Evolutionary conservation across 2,329 filamentous ascomycete genomes (phyloP).

Genomic region (Passalora sequoiae): DNA sequence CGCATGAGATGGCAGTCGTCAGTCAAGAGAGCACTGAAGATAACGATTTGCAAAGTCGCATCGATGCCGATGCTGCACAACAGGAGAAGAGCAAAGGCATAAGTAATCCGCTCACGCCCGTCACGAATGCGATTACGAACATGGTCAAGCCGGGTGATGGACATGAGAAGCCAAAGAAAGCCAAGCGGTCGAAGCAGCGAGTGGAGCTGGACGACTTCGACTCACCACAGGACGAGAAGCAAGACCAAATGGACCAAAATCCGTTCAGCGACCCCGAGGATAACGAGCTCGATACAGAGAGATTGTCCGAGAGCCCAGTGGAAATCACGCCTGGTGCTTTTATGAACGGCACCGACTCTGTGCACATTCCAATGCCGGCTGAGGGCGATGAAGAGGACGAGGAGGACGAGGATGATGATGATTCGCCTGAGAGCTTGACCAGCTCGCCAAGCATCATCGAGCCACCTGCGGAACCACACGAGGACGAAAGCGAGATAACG

Average conservation of each 20-base stretch:
- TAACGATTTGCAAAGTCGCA: constrained; percentile 8
- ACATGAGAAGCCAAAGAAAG: constrained; percentile 50
- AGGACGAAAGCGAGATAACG: constrained; percentile 15
- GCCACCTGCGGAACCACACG: constrained; percentile 22
- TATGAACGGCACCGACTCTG: constrained; percentile 36
- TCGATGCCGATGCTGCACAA: constrained; percentile 11
- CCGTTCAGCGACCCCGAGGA: constrained; percentile 38
- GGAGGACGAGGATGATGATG: constrained; percentile 24
- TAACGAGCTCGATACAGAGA: constrained; percentile 35
- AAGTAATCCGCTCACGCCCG: constrained; percentile 23
- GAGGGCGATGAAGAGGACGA: constrained; percentile 18
- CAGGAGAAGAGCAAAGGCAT: constrained; percentile 14
- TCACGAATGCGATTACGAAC: constrained; percentile 36
- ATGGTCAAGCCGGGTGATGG: constrained; percentile 39
- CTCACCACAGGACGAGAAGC: constrained; percentile 45
- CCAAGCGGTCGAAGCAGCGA: constrained; percentile 56
- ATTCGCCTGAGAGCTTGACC: constrained; percentile 25
- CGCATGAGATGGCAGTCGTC: constrained; percentile 41
- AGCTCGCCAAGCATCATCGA: constrained; percentile 31
- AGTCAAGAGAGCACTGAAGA: constrained; percentile 37
- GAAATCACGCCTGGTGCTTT: constrained; percentile 53
- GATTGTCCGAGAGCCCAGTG: constrained; percentile 63
- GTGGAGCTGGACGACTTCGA: constrained; percentile 68
- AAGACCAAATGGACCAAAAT: constrained; percentile 40
- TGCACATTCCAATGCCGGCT: constrained; percentile 32